phyloP scores from a whole-genome alignment of 306 rosid species.

The Corylus avellana region DNA sequence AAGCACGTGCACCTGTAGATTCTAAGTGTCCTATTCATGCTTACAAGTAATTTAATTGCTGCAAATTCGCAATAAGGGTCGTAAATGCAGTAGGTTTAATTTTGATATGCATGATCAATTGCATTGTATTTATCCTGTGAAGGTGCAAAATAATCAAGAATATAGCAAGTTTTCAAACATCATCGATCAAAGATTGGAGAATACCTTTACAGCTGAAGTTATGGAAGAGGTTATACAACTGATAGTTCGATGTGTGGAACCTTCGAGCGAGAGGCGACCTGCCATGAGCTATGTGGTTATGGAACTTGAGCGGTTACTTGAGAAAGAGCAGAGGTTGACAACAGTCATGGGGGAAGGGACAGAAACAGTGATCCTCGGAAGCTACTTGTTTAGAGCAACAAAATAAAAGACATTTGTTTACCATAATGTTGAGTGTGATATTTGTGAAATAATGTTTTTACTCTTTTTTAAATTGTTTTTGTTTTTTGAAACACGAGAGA shows the following conservation, averaged over 20 bases:
- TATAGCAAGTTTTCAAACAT: slow-evolving; percentile 34
- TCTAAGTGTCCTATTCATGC: background rate
- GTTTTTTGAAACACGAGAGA: slow-evolving; percentile 33
- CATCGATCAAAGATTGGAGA: slow-evolving; percentile 63
- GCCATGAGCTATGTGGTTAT: slow-evolving; percentile 65
- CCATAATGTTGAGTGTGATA: slow-evolving; percentile 33
- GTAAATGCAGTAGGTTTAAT: background rate
- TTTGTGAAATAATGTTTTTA: slow-evolving; percentile 43
- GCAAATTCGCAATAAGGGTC: background rate
- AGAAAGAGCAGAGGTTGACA: slow-evolving; percentile 81
- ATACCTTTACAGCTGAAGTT: slow-evolving; percentile 74
- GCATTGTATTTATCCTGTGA: slow-evolving; percentile 4
- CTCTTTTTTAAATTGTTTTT: background rate
- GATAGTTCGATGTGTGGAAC: slow-evolving; percentile 51
- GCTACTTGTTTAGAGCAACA: slow-evolving; percentile 62
- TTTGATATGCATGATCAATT: background rate
- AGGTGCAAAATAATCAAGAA: slow-evolving; percentile 58
- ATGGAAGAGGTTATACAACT: slow-evolving; percentile 63
- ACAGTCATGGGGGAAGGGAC: slow-evolving; percentile 89
- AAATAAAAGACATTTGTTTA: slow-evolving; percentile 31
- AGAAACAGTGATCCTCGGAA: slow-evolving; percentile 71
- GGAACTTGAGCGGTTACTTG: slow-evolving; percentile 75
- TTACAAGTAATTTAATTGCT: background rate
- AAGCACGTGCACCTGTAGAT: background rate
- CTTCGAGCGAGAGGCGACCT: slow-evolving; percentile 78